Evolutionary conservation across 352 stramenopile genomes (phyloP), one percentile per base, ranked within the genome.

Genomic region (Phytopythium chamaehyphon): DNA sequence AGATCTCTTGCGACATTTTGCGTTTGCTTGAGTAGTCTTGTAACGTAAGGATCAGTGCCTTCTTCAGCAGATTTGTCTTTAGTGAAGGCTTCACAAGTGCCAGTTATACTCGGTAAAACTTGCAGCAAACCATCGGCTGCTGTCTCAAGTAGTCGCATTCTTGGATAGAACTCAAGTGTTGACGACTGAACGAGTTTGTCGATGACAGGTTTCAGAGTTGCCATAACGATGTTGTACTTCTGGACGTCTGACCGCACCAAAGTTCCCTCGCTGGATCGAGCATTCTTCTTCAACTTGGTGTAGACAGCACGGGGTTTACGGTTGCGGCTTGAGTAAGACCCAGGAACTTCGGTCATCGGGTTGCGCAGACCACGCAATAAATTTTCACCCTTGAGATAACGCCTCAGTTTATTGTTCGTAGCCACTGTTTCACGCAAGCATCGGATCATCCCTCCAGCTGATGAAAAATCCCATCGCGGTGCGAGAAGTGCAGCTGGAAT

Each of bases 221-320:
- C 28, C 45, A 51, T 40, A 7, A 21, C 28, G 16, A 51, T 51
- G 28, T 42, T 51, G 28, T 51, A 39, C 28, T 51, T 51, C 8
- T 51, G 26, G 16, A 40, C 28, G 16, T 51, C 45, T 0, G n/a
- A 40, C 10, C 28, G n/a, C 14, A 51, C 45, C 7, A 40, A 1
- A 16, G n/a, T 22, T 24, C 24, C 31, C 10, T 40, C 28, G 2
- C 8, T 38, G 0, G 28, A 36, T 6, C 28, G 21, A 6, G 39
- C 45, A 16, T 50, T 51, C 24, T 51, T 40, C 28, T 51, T 51
- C n/a, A 39, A n/a, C n/a, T 39, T 51, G 7, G 23, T 19, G 45
- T 40, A 51, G 5, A 21, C 6, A n/a, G 40, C 40, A n/a, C 40
- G 40, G 18, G 39, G 6, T 7, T 16, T 7, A 1, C 23, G 19